These are phyloP conservation scores for Coemansia sp. DNA, from an alignment of 192 early-diverging fungal species.

Conservation along the genomic window DNA sequence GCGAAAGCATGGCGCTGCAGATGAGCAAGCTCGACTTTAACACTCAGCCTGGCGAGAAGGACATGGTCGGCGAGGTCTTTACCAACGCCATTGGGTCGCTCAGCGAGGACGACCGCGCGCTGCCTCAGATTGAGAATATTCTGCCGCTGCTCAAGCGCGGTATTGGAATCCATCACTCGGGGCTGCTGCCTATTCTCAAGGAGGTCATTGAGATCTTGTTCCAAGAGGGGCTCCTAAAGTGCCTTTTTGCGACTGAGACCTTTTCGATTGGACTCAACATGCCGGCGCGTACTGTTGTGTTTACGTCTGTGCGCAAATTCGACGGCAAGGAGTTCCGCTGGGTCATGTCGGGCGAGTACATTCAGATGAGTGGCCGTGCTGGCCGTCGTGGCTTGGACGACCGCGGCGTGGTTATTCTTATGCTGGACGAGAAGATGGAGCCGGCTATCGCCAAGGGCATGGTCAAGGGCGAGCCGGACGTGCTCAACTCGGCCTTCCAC, in stretches of 20 bases:
- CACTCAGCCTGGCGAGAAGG: constrained; percentile 72
- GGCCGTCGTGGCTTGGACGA: constrained; percentile 97
- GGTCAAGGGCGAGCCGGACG: constrained; percentile 85
- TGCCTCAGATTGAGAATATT: constrained; percentile 94
- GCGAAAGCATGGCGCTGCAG: constrained; percentile 88
- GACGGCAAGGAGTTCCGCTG: constrained; percentile 89
- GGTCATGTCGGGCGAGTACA: constrained; percentile 94
- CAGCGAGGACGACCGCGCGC: constrained; percentile 83
- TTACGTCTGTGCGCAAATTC: constrained; percentile 90
- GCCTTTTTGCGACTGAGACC: constrained; percentile 98
- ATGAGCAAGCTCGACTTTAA: constrained; percentile 96
- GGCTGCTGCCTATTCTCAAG: constrained; percentile 93
- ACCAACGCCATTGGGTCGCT: constrained; percentile 84
- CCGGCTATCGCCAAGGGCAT: constrained; percentile 89
- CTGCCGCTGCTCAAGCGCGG: constrained; percentile 90
- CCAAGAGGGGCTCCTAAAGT: constrained; percentile 95
- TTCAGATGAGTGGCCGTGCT: constrained; percentile 99
- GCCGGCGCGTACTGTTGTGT: constrained; percentile 99
- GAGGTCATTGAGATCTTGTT: constrained; percentile 98
- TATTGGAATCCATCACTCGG: constrained; percentile 97
- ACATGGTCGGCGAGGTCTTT: constrained; percentile 84
- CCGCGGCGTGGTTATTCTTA: constrained; percentile 95
- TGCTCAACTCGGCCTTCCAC: constrained; percentile 95
- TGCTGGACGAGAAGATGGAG: constrained; percentile 96
- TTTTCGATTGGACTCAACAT: constrained; percentile 99